Conservation (phyloP, 352 stramenopile species). For the Phytophthora constricta region DNA sequence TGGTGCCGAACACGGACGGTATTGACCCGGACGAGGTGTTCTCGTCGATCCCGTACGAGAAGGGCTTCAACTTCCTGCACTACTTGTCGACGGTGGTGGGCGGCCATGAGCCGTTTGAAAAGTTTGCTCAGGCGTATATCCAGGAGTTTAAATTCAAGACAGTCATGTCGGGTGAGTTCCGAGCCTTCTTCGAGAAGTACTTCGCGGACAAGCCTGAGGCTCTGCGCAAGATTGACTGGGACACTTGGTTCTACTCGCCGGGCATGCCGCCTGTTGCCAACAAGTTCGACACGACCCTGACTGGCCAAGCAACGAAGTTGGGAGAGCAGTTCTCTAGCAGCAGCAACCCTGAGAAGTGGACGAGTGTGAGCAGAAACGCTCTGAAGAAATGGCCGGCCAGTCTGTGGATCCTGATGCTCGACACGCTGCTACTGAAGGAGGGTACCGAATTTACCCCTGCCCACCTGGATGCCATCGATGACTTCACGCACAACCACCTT, state of each 20-base stretch:
- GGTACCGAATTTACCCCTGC: slow-evolving; percentile 18
- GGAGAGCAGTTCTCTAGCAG: slow-evolving; percentile 47
- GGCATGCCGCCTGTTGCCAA: slow-evolving; percentile 89
- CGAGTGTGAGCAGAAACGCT: slow-evolving; percentile 23
- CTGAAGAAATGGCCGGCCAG: slow-evolving; percentile 50
- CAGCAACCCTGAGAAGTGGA: slow-evolving; percentile 41
- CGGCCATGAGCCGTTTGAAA: slow-evolving; percentile 61
- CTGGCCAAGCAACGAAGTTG: slow-evolving; percentile 45
- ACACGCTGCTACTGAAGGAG: slow-evolving; percentile 50
- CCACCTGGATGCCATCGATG: slow-evolving; percentile 61
- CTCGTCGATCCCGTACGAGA: slow-evolving; percentile 96
- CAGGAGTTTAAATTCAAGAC: slow-evolving; percentile 89
- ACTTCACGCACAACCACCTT: slow-evolving; percentile 47
- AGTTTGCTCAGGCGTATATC: slow-evolving; percentile 94
- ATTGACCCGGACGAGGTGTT: slow-evolving; percentile 96
- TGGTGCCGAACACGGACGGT: slow-evolving; percentile 85
- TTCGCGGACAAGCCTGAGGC: slow-evolving; percentile 63
- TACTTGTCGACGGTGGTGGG: slow-evolving; percentile 75
- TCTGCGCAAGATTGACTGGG: slow-evolving; percentile 91
- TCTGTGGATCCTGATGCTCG: slow-evolving; percentile 60
- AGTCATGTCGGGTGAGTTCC: slow-evolving; percentile 86
- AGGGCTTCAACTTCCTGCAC: slow-evolving; percentile 82
- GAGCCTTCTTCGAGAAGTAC: slow-evolving; percentile 71
- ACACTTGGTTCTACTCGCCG: slow-evolving; percentile 90
- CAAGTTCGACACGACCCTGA: slow-evolving; percentile 90